Base-by-base conservation (phyloP, 163 green algal species). In the Scenedesmus sp. region DNA sequence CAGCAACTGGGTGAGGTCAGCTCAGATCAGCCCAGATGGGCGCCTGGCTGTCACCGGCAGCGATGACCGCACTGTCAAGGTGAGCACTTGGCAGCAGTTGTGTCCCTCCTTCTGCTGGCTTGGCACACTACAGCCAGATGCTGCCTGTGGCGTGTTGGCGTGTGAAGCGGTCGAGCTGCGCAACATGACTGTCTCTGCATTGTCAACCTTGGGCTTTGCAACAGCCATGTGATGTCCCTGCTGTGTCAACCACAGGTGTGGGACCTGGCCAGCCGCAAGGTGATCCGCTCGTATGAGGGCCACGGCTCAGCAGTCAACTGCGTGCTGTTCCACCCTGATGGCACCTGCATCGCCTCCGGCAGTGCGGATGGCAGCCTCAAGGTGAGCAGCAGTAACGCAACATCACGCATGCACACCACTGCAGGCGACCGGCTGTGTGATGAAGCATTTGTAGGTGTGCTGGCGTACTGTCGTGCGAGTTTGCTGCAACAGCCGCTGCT, bases 1-100 rank as follows among this genome's bases (percentile, higher is more conserved):
- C 95, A 96, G 94, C 85, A 99, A 99, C 94, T 99, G 97, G 97
- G 97, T 99, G 88, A 92, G 97, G 18, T 94, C 91, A 76, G 96
- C 94, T 55, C 86, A 95, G 73, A 96, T 98, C 74, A 97, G 92
- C 56, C 96, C 96, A 5, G 97, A 99, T 87, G 95, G 95, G 4
- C 93, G 96, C n/a, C 91, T 98, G 70, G 96, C 95, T 7, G 96
- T 97, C 4, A 98, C 96, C 13, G 96, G 94, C 52, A 94, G 96
- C 4, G 97, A 99, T 82, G 97, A 99, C 94, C 96, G 95, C 88
- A 97, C 93, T 20, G 95, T 97, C 54, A 94, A 94, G 77, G 92
- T 93, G 57, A 46, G 70, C 54, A 4, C 52, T 26, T 79, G 67
- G 18, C 59, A 10, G 8, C 59, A 64, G 9, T 64, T 64, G 34